phyloP scores from a whole-genome alignment of 2,329 filamentous ascomycete genomes.

The Drechslera avenae region DNA sequence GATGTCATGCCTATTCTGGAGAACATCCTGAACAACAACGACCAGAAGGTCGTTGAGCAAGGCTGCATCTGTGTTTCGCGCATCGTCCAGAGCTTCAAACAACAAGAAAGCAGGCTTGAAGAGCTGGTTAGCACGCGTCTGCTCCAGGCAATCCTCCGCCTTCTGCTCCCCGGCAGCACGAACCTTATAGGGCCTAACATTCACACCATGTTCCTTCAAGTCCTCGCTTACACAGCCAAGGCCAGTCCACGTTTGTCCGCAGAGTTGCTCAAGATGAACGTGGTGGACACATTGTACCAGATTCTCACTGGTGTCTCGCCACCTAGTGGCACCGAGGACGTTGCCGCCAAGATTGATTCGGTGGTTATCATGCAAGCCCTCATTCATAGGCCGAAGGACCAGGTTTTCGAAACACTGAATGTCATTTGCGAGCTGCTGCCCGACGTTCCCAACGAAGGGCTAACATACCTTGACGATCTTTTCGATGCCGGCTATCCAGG shows the following conservation, averaged over 20 bases:
- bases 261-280: conserved; percentile 92
- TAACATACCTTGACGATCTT: conserved; percentile 58
- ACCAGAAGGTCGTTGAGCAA: conserved; percentile 96
- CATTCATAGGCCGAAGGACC: conserved; percentile 92
- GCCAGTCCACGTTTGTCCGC: conserved; percentile 86
- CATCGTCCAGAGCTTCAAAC: conserved; percentile 96
- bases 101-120: conserved; percentile 84
- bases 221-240: conserved; percentile 86
- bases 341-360: conserved; percentile 87
- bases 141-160: conserved; percentile 79
- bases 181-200: conserved; percentile 94
- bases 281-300: conserved; percentile 96
- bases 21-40: conserved; percentile 86
- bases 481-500: conserved; percentile 56
- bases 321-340: conserved; percentile 75
- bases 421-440: conserved; percentile 95
- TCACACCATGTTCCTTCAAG: conserved; percentile 93
- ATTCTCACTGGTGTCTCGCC: conserved; percentile 96
- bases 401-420: conserved; percentile 96
- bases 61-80: conserved; percentile 93
- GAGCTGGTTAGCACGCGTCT: conserved; percentile 89
- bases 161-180: conserved; percentile 90
- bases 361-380: conserved; percentile 98
- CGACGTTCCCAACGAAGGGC: conserved; percentile 65
- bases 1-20: conserved; percentile 97